phyloP scores from a whole-genome alignment of 805 yeast genomes.

The Saccharomycopsis amapae region DNA sequence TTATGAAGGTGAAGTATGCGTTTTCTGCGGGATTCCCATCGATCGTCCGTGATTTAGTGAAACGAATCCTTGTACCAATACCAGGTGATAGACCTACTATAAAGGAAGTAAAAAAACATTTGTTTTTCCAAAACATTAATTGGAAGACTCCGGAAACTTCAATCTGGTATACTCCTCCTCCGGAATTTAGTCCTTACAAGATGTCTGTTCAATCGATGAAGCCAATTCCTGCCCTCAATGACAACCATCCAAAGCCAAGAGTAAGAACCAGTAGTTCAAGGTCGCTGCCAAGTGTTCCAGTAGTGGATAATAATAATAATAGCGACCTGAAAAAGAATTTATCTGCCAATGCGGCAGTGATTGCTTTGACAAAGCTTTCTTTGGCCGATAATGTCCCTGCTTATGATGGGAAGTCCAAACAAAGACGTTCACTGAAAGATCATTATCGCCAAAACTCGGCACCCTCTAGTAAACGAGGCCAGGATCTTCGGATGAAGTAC shows the following conservation, averaged over 20 bases:
- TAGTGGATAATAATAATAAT: background rate
- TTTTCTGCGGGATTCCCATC: constrained; percentile 81
- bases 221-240: constrained; percentile 49
- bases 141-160: constrained; percentile 44
- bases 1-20: constrained; percentile 72
- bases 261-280: background rate
- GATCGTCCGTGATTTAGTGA: constrained; percentile 63
- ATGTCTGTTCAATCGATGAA: constrained; percentile 74
- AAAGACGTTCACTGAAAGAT: constrained; percentile 1
- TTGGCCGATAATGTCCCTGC: background rate
- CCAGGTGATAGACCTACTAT: constrained; percentile 59
- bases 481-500: constrained; percentile 15
- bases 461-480: constrained; percentile 2
- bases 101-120: constrained; percentile 51
- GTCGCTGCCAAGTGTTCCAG: background rate
- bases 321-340: constrained; percentile 1
- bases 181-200: constrained; percentile 64
- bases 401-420: constrained; percentile 1
- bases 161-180: constrained; percentile 55
- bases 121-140: constrained; percentile 49
- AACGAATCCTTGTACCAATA: constrained; percentile 54
- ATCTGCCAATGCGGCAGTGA: constrained; percentile 20
- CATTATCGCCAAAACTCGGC: constrained; percentile 6
- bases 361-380: constrained; percentile 10
- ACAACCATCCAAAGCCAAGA: background rate